Evolutionary conservation across 2,329 filamentous ascomycete species (phyloP), one percentile per base, ranked within the genome.

Genomic region (Endoconidiophora laricicola): DNA sequence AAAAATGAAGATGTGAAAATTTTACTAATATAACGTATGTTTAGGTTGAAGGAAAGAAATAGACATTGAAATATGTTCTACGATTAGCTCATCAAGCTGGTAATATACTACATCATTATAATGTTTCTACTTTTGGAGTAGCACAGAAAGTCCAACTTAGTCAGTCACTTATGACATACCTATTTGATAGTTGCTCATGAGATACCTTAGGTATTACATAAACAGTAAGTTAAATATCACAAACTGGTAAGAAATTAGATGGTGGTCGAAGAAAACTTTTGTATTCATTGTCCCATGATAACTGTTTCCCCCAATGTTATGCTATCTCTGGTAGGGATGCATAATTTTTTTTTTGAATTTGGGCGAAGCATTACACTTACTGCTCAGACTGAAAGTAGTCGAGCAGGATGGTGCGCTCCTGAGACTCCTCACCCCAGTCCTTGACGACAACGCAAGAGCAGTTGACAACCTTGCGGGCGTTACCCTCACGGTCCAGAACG

Each of bases 401-500:
- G 71, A 98, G 86, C 69, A 98, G 85, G 72, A 96, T 87, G 66
- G 82, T 86, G 68, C 91, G 88, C 81, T 98, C 91, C 76, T 94
- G 88, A 60, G 85, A 93, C 78, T 98, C 91, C 81, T 96, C 91
- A 79, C 91, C 91, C 91, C 91, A 98, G 73, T 98, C 88, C 78
- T 91, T 90, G 66, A 98, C 91, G 57, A 98, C 91, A 65, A 98
- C 91, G 79, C 91, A 96, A 66, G 90, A 96, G 87, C 91, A 98
- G 85, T 98, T 98, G 76, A 98, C 91, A 61, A 98, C 90, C 83
- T 98, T 98, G 73, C 91, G 86, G 65, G 91, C 87, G 73, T 98
- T 98, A 64, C 91, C 91, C 75, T 98, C 91, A 67, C 91, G 90
- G 77, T 98, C 91, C 64, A 98, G 81, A 62, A 95, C 88, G 75